These are phyloP conservation scores for Angophora floribunda DNA, from an alignment of 345 rosid species.

Conservation along the genomic window DNA sequence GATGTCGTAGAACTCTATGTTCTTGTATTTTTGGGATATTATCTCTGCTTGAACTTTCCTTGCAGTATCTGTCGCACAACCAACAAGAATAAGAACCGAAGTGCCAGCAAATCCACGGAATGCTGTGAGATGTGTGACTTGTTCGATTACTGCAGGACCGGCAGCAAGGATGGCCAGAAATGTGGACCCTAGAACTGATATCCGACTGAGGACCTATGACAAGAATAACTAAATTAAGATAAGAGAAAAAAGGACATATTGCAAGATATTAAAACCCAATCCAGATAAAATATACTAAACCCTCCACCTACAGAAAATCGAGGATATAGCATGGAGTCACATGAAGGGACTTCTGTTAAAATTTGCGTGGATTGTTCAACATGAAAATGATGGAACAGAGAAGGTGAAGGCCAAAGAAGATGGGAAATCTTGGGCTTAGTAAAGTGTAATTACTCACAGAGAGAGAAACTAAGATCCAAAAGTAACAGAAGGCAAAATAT, in stretches of 20 bases:
- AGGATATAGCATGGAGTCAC: not conserved
- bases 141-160: slow-evolving; percentile 92
- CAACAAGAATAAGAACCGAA: slow-evolving; percentile 94
- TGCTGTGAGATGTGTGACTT: slow-evolving; percentile 86
- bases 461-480: not conserved
- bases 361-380: not conserved
- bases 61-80: slow-evolving; percentile 98
- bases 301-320: not conserved
- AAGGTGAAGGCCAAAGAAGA: not conserved
- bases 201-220: slow-evolving; percentile 80
- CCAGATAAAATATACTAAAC: not conserved
- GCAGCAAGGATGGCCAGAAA: slow-evolving; percentile 91
- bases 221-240: not conserved
- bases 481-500: not conserved
- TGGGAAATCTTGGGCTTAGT: not conserved
- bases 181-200: slow-evolving; percentile 85
- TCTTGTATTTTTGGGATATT: slow-evolving; percentile 91
- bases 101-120: slow-evolving; percentile 98
- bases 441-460: not conserved
- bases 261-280: not conserved
- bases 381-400: not conserved
- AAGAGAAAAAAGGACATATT: not conserved
- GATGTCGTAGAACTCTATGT: slow-evolving; percentile 80
- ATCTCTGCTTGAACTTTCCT: slow-evolving; percentile 97
- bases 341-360: not conserved